Evolutionary conservation across 2,329 filamentous ascomycete species (phyloP).

Genomic region (Trichoderma semiorbis): DNA sequence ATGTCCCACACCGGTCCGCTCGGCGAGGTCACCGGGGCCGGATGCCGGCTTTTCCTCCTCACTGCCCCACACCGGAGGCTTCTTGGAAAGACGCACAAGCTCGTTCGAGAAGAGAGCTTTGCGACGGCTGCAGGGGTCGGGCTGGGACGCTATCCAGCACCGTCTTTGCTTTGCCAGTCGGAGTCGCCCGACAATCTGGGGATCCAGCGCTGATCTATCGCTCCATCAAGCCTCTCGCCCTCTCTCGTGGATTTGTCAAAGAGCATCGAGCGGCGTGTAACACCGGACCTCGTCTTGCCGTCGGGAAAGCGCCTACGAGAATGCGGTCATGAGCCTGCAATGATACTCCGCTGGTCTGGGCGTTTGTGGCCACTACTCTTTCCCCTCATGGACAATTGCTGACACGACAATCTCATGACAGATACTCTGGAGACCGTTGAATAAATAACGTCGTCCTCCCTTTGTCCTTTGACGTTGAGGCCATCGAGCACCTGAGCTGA

Average conservation of each 20-base stretch:
- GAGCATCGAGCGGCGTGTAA: background rate
- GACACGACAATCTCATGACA: background rate
- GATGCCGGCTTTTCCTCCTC: slow-evolving; percentile 7
- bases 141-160: background rate
- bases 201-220: background rate
- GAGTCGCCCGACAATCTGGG: background rate
- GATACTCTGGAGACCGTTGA: background rate
- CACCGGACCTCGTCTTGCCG: background rate
- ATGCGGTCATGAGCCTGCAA: background rate
- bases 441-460: background rate
- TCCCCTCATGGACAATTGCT: background rate
- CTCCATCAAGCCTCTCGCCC: background rate
- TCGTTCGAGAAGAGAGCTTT: background rate
- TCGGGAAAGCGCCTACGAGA: background rate
- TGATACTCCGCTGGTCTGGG: background rate
- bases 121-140: slow-evolving; percentile 20
- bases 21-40: slow-evolving; percentile 17
- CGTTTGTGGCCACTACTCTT: background rate
- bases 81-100: background rate
- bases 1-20: slow-evolving; percentile 11
- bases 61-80: slow-evolving; percentile 8
- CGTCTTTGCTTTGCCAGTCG: background rate
- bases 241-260: background rate
- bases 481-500: background rate
- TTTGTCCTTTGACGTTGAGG: background rate